phyloP scores from a whole-genome alignment of 768 basidiomycete species.

The Trametes coccinea region DNA sequence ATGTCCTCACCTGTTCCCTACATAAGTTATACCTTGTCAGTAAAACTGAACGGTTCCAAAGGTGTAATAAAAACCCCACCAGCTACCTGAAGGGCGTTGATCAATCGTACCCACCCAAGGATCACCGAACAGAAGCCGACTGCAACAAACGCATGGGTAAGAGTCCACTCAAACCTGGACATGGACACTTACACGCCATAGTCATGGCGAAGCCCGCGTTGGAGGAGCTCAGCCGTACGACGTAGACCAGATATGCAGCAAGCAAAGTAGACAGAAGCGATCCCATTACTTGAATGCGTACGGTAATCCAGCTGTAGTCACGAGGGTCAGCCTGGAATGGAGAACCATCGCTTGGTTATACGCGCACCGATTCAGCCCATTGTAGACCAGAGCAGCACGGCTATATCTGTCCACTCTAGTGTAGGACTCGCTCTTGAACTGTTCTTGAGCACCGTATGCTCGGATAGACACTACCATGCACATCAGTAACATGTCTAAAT shows the following conservation, averaged over 20 bases:
- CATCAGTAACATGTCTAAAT: background rate
- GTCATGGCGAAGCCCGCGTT: slow-evolving; percentile 42
- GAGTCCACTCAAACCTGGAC: background rate
- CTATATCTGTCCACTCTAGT: slow-evolving; percentile 49
- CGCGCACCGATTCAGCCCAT: slow-evolving; percentile 47
- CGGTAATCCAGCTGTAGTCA: slow-evolving; percentile 43
- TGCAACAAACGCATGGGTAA: background rate
- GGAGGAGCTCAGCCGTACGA: slow-evolving; percentile 40
- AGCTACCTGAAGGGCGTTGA: slow-evolving; percentile 48
- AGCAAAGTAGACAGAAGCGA: slow-evolving; percentile 51
- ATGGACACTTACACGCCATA: slow-evolving; percentile 39
- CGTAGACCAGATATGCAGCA: slow-evolving; percentile 54
- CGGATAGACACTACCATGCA: slow-evolving; percentile 45
- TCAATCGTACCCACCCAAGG: slow-evolving; percentile 47
- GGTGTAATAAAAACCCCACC: slow-evolving; percentile 31
- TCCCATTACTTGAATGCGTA: slow-evolving; percentile 57
- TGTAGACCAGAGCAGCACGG: slow-evolving; percentile 43
- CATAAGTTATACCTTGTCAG: background rate
- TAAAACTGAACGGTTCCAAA: too few relatives aligned
- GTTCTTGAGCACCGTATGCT: slow-evolving; percentile 53
- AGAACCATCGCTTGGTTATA: too few relatives aligned
- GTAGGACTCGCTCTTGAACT: slow-evolving; percentile 44
- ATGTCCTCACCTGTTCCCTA: slow-evolving; percentile 32
- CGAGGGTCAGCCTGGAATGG: too few relatives aligned
- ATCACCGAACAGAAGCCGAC: slow-evolving; percentile 59